A percentile compares a stretch with the other conserved stretches of the same genome.
These are phyloP conservation scores for Chlorokybus atmophyticus DNA, from an alignment of 139 green algal species.

Conservation along the genomic window DNA sequence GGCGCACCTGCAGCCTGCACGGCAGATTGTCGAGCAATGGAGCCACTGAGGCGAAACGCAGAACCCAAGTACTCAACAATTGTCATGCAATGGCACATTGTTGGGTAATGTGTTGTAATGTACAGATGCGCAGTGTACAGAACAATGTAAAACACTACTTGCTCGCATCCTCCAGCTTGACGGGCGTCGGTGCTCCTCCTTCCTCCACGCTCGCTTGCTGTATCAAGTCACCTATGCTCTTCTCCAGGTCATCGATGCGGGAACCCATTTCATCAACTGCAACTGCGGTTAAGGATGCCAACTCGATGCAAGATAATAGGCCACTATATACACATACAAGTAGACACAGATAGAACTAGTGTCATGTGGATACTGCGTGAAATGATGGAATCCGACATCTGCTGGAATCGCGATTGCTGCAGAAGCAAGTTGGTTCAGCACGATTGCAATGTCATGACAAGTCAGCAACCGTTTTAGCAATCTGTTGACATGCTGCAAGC, in stretches of 20 bases:
- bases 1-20: too few species aligned
- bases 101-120: too few species aligned
- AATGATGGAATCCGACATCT: conserved; percentile 45
- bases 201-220: conserved; percentile 28
- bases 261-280: conserved; percentile 43
- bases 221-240: conserved; percentile 41
- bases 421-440: background rate
- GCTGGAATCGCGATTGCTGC: conserved; percentile 38
- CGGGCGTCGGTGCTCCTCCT: too few species aligned
- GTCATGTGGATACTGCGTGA: conserved; percentile 12
- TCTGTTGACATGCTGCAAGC: background rate
- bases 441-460: background rate
- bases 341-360: background rate
- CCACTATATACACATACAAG: background rate
- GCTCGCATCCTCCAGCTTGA: too few species aligned
- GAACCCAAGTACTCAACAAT: too few species aligned
- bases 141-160: too few species aligned
- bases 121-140: too few species aligned
- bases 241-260: conserved; percentile 47
- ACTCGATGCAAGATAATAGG: background rate
- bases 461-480: background rate
- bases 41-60: too few species aligned
- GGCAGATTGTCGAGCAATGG: too few species aligned
- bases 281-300: background rate
- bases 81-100: too few species aligned